Percentiles rank a stretch among this genome's conserved stretches.
Conservation (phyloP, 371 early-diverging fungal species). For the Mucor velutinosus region DNA sequence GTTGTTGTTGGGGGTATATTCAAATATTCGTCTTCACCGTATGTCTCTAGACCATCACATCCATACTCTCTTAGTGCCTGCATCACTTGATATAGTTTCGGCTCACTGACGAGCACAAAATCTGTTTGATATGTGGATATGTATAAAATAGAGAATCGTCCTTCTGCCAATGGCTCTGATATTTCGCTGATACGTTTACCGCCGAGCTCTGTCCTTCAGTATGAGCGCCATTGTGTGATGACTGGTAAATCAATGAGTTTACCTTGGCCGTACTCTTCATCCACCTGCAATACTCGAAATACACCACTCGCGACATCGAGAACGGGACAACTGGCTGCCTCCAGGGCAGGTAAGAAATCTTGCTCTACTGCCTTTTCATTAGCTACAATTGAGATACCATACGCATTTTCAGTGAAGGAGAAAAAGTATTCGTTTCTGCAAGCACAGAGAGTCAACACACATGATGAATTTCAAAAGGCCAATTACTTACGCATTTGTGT, state of each 20-base stretch:
- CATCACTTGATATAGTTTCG: conserved; percentile 48
- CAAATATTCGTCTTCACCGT: background rate
- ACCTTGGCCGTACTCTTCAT: conserved; percentile 57
- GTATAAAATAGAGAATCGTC: conserved; percentile 55
- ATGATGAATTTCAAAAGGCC: background rate
- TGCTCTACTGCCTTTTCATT: conserved; percentile 41
- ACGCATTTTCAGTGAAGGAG: conserved; percentile 64
- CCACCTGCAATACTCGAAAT: conserved; percentile 63
- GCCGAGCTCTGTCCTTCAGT: conserved; percentile 40
- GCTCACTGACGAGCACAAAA: conserved; percentile 61
- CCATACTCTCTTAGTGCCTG: conserved; percentile 44
- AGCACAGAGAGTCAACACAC: background rate
- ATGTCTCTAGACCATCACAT: conserved; percentile 36
- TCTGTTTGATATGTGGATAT: conserved; percentile 67
- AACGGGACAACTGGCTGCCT: conserved; percentile 26
- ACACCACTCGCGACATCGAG: conserved; percentile 42
- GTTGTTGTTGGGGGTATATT: background rate
- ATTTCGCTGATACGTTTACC: conserved; percentile 64
- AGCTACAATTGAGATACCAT: conserved; percentile 63
- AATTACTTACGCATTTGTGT: conserved; percentile 5
- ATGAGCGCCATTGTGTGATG: background rate
- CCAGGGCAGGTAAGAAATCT: conserved; percentile 40
- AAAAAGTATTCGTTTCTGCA: conserved; percentile 55
- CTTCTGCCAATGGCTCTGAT: conserved; percentile 58
- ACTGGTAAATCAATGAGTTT: background rate